Conservation (phyloP, 2,329 filamentous ascomycete genomes). For the Eutypa lata region DNA sequence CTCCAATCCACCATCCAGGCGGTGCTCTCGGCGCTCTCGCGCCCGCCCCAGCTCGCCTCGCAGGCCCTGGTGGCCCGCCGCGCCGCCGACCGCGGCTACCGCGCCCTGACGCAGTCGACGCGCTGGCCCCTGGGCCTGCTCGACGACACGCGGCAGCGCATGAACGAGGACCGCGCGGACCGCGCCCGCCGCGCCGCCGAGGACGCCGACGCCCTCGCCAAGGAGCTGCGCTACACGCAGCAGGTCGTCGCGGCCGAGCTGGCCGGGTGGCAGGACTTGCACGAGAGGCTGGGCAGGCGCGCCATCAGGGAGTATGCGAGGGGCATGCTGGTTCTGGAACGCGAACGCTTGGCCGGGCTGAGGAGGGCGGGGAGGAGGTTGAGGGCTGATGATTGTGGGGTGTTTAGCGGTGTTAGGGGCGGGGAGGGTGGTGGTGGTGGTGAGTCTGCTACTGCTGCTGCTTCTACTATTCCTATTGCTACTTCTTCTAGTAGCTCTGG, state of each 20-base stretch:
- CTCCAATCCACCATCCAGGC: conserved; percentile 83
- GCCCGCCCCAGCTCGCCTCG: conserved; percentile 73
- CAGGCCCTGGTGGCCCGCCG: conserved; percentile 73
- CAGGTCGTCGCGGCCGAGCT: conserved; percentile 89
- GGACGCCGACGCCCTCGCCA: conserved; percentile 71
- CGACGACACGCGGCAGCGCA: conserved; percentile 80
- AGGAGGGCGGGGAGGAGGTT: conserved; percentile 71
- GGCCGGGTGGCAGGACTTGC: conserved; percentile 89
- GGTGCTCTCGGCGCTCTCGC: conserved; percentile 73
- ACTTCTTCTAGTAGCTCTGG: too few relatives aligned
- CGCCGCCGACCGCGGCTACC: conserved; percentile 73
- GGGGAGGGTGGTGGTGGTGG: conserved; percentile 8
- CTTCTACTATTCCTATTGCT: too few relatives aligned
- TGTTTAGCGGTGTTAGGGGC: not conserved
- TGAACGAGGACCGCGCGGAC: conserved; percentile 81
- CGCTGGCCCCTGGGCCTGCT: conserved; percentile 79
- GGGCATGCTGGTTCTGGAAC: conserved; percentile 77
- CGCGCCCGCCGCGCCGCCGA: conserved; percentile 67
- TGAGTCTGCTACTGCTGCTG: not conserved
- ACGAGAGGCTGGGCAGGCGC: conserved; percentile 71
- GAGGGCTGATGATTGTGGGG: conserved; percentile 20
- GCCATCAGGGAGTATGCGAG: conserved; percentile 74
- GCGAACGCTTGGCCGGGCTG: conserved; percentile 75
- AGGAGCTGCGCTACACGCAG: conserved; percentile 86
- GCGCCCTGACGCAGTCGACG: conserved; percentile 69